Percentiles rank a stretch among this genome's conserved stretches.
phyloP scores from a whole-genome alignment of 257 asterid species.

The Marsdenia floribunda region DNA sequence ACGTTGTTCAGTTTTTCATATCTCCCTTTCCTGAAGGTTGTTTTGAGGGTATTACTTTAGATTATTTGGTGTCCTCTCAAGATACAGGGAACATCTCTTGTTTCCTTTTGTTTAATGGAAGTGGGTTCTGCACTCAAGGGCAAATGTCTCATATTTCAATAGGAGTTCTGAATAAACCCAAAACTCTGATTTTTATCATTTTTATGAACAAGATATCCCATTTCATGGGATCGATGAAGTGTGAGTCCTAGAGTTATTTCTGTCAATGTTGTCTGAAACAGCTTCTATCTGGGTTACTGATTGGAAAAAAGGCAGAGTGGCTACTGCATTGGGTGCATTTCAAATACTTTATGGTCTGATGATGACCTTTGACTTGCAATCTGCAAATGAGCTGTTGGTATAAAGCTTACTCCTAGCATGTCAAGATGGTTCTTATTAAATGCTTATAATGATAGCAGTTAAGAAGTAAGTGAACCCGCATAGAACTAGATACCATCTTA shows the following conservation, averaged over 20 bases:
- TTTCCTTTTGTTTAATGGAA: not conserved
- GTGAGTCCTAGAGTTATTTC: not conserved
- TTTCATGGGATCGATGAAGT: not conserved
- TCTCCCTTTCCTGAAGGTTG: not conserved
- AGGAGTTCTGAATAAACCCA: not conserved
- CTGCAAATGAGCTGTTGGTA: not conserved
- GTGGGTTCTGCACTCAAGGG: not conserved
- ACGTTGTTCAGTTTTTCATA: not conserved
- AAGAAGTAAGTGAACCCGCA: not conserved
- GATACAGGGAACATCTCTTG: not conserved
- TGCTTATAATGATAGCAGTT: not conserved
- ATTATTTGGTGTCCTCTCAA: not conserved
- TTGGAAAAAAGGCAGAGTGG: no score
- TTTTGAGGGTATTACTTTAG: not conserved
- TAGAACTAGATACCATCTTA: not conserved
- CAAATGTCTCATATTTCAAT: not conserved
- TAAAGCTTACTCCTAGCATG: not conserved
- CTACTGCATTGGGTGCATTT: not conserved
- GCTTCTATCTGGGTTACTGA: not conserved
- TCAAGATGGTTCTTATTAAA: not conserved
- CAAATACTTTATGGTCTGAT: not conserved
- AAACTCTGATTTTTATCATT: not conserved
- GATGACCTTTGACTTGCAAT: not conserved
- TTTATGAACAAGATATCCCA: not conserved
- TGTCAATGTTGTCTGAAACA: not conserved